A percentile compares a stretch with the other conserved stretches of the same genome.
Conservation (phyloP, 768 basidiomycete genomes). For the Suillus subalutaceus region DNA sequence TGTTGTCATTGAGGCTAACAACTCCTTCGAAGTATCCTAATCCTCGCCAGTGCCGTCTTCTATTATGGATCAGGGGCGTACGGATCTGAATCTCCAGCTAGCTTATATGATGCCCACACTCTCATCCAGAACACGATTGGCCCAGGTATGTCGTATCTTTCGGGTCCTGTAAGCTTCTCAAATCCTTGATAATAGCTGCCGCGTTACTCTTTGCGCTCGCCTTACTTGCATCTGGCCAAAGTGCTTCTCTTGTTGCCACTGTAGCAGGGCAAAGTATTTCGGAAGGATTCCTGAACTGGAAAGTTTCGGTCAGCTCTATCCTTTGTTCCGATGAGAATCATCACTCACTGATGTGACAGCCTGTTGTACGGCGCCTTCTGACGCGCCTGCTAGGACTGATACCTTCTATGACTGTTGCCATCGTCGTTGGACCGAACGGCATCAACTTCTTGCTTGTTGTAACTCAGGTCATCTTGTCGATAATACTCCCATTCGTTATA, state of each 20-base stretch:
- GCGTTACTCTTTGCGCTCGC: constrained; percentile 90
- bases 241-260: constrained; percentile 87
- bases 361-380: constrained; percentile 74
- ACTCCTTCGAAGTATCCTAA: constrained; percentile 60
- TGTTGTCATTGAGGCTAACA: constrained; percentile 5
- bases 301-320: constrained; percentile 59
- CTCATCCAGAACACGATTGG: constrained; percentile 73
- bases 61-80: constrained; percentile 52
- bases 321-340: constrained; percentile 25
- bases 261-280: constrained; percentile 89
- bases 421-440: constrained; percentile 68
- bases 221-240: constrained; percentile 84
- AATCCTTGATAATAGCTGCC: constrained; percentile 51
- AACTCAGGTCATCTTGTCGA: constrained; percentile 81
- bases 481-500: constrained; percentile 86
- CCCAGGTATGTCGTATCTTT: constrained; percentile 46
- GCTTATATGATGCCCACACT: constrained; percentile 82
- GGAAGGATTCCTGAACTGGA: constrained; percentile 90
- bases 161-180: background rate
- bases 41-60: constrained; percentile 83
- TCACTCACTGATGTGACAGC: constrained; percentile 44
- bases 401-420: constrained; percentile 80
- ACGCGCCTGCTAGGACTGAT: constrained; percentile 84
- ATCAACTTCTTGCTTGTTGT: constrained; percentile 81
- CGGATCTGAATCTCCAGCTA: constrained; percentile 55